Evolutionary conservation across 1,284 basidiomycete species (phyloP), one percentile per base, ranked within the genome.

Genomic region (Hypsizygus ulmarius): DNA sequence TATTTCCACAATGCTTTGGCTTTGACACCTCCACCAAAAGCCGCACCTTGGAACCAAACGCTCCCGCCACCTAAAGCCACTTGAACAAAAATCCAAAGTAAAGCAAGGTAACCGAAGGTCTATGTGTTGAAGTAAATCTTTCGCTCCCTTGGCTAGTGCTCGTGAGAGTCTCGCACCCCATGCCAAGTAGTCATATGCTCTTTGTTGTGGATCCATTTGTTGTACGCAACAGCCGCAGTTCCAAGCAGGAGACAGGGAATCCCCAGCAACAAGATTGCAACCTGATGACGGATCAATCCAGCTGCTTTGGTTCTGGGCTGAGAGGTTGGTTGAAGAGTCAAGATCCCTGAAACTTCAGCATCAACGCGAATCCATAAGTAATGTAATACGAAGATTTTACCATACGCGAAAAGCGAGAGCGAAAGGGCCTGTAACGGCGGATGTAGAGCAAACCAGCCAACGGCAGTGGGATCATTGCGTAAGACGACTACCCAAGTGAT

Each of bases 1-100:
- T 87, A 88, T 60, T 87, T 88, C 84, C 85, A 88, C n/a, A 87
- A 43, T 0, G 66, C 59, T 60, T 86, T 89, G 18, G 85, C 84
- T 62, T 75, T 81, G 44, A 71, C 64, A 14, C 79, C 80, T 2
- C 85, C 84, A 12, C 85, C 84, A 58, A 87, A 83, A 1, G 73
- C 68, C 8, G 68, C 70, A 10, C 85, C 85, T 11, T 67, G 71
- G 51, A 75, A 81, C 86, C 85, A 88, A 10, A 88, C 84, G 45
- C 82, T 87, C 11, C 74, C 81, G 1, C 72, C 82, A 8, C 86
- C 86, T 0, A 87, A 5, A 11, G 70, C 51, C 9, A 76, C 64
- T 57, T 88, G 86, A 16, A 74, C 45, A 12, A 79, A 25, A 33
- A 88, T 64, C 79, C 82, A 84, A 4, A 63, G 49, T 43, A 82